Base-by-base conservation (phyloP, 2,329 filamentous ascomycete species). In the Exophiala aquamarina region DNA sequence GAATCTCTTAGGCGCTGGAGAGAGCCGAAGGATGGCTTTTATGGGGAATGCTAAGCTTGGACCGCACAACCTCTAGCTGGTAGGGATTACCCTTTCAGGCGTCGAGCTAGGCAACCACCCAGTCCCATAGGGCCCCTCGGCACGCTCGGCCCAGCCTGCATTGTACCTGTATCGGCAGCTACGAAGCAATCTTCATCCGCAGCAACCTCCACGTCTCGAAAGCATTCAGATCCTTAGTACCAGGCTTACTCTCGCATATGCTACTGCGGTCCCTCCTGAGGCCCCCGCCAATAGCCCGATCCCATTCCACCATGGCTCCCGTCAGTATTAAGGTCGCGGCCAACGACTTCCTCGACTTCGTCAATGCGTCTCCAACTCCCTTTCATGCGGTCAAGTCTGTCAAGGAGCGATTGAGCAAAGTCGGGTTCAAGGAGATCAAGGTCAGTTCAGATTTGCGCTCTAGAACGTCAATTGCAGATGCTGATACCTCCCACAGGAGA, bases 351-450 rank as follows among this genome's bases (percentile, higher is more conserved):
- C 72, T 95, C 64, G 86, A 89, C 70, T 96, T 95, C 72, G 85
- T 96, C 67, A 95, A 96, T 70, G 87, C 85, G 55, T 96, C 91
- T 49, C 93, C 93, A 10, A 95, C 91, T 43, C 92, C 93, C 48
- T 98, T 95, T 72, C 93, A 98, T 75, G 92, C 91, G 52, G 91
- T 96, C 49, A 83, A 84, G 47, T 87, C 86, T 39, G 82, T 90
- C 57, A 85, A 86, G 60, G 71, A 83, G 55, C 84, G 87, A 45
- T 80, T 98, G 43, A 80, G 86, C 59, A 81, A 85, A 59, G 91
- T 89, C 40, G 91, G 92, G 49, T 98, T 97, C 76, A 78, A 81
- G 61, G 82, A 86, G 60, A 88, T 98, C 71, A 88, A 84, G 70
- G 82, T 83, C 57, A 18, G 52, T 41, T 35, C 17, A 26, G 14